A percentile compares a stretch with the other conserved stretches of the same genome.
Evolutionary conservation across 108 stramenopile genomes (phyloP).

Genomic region (Skeletonema marinoi): DNA sequence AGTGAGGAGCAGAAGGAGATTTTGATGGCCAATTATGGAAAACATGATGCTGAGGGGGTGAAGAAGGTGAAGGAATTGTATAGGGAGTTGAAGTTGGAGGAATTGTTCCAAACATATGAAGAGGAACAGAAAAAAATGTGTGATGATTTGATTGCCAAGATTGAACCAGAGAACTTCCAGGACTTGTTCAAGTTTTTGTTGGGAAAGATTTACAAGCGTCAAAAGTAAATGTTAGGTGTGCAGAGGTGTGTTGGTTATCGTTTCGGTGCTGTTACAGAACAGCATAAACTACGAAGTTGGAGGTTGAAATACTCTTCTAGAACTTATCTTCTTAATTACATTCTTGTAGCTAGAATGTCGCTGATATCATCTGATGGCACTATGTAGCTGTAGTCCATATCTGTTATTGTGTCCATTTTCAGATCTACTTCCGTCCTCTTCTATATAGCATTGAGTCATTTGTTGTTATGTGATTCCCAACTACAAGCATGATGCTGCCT

Average conservation of each 20-base stretch:
- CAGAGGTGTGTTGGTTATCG: background rate
- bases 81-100: constrained; percentile 77
- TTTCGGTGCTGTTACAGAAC: background rate
- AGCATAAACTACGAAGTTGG: background rate
- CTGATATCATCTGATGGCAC: background rate
- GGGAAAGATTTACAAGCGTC: constrained; percentile 95
- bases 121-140: constrained; percentile 72
- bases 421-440: background rate
- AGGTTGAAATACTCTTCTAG: background rate
- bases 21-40: constrained; percentile 87
- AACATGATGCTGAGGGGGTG: constrained; percentile 72
- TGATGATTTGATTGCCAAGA: constrained; percentile 53
- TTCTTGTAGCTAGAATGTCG: background rate
- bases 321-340: background rate
- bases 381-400: background rate
- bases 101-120: constrained; percentile 82
- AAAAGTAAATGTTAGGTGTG: constrained; percentile 65
- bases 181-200: constrained; percentile 84
- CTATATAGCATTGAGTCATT: background rate
- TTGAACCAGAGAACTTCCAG: constrained; percentile 59
- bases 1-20: constrained; percentile 55
- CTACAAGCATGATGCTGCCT: constrained; percentile 31
- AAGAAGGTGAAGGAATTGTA: constrained; percentile 90
- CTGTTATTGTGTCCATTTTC: background rate
- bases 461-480: constrained; percentile 14